Conservation (phyloP, 202 grass and related monocot genomes). For the Panicum hallii region DNA sequence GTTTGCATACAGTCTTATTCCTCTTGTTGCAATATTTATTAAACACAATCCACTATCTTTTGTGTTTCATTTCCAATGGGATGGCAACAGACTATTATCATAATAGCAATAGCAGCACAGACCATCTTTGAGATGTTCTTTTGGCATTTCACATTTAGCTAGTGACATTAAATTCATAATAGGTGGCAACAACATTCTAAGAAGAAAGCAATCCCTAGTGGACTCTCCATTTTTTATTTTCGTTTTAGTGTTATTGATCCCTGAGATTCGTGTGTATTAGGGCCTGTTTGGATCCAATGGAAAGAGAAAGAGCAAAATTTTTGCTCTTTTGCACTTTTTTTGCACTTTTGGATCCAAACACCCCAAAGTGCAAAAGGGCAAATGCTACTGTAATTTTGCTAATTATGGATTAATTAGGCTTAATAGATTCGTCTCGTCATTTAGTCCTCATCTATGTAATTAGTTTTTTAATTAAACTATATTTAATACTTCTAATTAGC, state of each 20-base stretch:
- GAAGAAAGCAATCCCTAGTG: constrained; percentile 25
- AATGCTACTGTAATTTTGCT: too few relatives aligned
- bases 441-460: too few relatives aligned
- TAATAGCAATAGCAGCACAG: neutral
- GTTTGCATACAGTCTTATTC: constrained; percentile 23
- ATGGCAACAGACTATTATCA: neutral
- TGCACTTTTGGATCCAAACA: too few relatives aligned
- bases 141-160: constrained; percentile 33
- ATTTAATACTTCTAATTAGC: too few relatives aligned
- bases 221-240: constrained; percentile 21
- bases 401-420: too few relatives aligned
- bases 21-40: constrained; percentile 16
- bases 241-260: constrained; percentile 8
- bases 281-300: too few relatives aligned
- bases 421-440: too few relatives aligned
- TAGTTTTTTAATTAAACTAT: too few relatives aligned
- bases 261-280: neutral
- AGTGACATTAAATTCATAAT: constrained; percentile 36
- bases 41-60: neutral
- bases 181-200: constrained; percentile 14
- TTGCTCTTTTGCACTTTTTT: too few relatives aligned
- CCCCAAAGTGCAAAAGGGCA: too few relatives aligned
- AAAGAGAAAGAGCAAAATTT: too few relatives aligned
- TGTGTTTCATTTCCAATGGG: constrained; percentile 12
- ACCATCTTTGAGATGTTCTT: constrained; percentile 31